phyloP scores from a whole-genome alignment of 2,329 filamentous ascomycete genomes.

The Grosmannia serpens region DNA sequence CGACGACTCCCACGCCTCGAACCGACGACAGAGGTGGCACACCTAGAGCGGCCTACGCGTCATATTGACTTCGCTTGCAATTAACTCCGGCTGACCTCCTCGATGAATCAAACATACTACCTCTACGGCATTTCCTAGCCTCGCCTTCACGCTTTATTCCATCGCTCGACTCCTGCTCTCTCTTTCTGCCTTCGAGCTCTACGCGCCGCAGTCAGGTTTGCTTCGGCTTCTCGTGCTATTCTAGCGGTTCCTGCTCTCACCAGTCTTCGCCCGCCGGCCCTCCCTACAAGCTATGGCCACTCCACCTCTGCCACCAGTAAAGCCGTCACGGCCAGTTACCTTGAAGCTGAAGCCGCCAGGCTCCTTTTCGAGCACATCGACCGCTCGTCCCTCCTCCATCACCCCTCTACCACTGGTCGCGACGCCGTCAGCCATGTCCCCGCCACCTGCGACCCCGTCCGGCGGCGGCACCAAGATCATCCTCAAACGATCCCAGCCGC shows the following conservation, averaged over 20 bases:
- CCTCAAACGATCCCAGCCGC: constrained; percentile 16
- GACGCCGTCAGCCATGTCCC: constrained; percentile 11
- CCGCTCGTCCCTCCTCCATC: constrained; percentile 1
- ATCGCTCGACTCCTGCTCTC: not conserved
- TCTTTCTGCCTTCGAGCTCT: not conserved
- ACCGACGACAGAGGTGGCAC: not conserved
- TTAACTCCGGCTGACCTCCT: not conserved
- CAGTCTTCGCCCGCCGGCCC: not conserved
- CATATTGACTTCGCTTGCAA: not conserved
- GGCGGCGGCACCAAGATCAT: constrained; percentile 15
- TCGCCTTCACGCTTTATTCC: not conserved
- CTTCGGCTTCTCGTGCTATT: not conserved
- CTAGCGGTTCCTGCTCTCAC: not conserved
- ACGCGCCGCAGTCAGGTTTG: not conserved
- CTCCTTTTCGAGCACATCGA: not conserved
- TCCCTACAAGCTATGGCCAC: constrained; percentile 6
- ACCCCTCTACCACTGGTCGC: constrained; percentile 7
- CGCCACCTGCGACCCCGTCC: constrained; percentile 9
- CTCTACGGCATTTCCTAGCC: not conserved
- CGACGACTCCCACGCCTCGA: not conserved
- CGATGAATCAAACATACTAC: not conserved
- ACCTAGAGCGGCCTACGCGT: not conserved
- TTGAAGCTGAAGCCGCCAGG: constrained; percentile 11
- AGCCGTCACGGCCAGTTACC: constrained; percentile 10
- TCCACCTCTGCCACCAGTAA: constrained; percentile 6